Evolutionary conservation across 306 rosid species (phyloP).

Genomic region (Begonia masoniana): DNA sequence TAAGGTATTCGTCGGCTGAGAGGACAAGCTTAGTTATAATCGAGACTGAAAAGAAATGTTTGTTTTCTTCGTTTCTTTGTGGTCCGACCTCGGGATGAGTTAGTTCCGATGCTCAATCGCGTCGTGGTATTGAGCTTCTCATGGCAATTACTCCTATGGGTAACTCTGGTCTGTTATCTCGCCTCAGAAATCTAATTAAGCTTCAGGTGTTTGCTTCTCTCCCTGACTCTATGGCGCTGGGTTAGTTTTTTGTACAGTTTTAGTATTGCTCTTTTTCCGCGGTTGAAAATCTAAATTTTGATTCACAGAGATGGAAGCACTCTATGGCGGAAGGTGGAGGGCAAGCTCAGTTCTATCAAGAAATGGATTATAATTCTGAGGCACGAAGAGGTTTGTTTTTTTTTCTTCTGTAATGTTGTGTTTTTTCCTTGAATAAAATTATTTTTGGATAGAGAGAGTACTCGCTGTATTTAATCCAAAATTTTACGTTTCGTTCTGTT

Average conservation of each 20-base stretch:
- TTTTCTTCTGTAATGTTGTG: background rate
- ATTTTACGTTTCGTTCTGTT: background rate
- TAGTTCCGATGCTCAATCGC: background rate
- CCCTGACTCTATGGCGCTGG: background rate
- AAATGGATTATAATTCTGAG: constrained; percentile 9
- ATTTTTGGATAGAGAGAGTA: background rate
- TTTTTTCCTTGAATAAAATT: background rate
- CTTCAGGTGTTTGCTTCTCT: constrained; percentile 13
- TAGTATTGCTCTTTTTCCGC: background rate
- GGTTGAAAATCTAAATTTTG: background rate
- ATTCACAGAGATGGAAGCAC: constrained; percentile 17
- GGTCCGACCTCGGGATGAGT: too few relatives aligned
- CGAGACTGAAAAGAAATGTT: too few relatives aligned
- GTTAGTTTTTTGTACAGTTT: constrained; percentile 4
- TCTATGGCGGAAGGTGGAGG: constrained; percentile 11
- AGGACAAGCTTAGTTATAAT: background rate
- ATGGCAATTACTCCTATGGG: constrained; percentile 18
- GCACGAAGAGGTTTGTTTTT: constrained; percentile 14
- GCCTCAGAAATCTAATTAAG: constrained; percentile 12
- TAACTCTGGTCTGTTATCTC: constrained; percentile 11
- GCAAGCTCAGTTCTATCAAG: constrained; percentile 3
- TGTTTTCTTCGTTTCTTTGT: too few relatives aligned
- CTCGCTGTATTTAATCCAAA: background rate
- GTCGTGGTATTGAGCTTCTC: constrained; percentile 15
- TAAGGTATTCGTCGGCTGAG: background rate